Percentiles rank a stretch among this genome's conserved stretches.
phyloP scores from a whole-genome alignment of 192 early-diverging fungal species.

The Mortierella hygrophila region DNA sequence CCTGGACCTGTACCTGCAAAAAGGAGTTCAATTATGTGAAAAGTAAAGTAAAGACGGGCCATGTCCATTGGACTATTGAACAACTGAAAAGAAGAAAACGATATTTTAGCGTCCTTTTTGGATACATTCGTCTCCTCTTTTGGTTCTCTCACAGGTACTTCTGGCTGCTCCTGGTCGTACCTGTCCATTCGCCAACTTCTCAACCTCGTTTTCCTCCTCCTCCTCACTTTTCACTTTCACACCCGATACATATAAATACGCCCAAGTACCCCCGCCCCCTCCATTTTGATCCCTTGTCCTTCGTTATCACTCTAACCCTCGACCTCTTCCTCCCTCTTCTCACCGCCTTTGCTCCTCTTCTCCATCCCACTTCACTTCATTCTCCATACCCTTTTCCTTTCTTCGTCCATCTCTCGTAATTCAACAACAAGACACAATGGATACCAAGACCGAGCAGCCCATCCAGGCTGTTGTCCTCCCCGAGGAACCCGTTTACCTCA shows the following conservation, averaged over 20 bases:
- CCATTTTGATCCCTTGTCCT: conserved; percentile 8
- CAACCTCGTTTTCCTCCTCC: neutral
- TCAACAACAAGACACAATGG: neutral
- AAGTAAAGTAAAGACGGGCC: neutral
- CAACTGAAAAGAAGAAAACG: neutral
- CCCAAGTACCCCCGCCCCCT: neutral
- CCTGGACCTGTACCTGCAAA: neutral
- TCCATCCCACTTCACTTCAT: neutral
- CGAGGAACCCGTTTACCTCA: conserved; percentile 10
- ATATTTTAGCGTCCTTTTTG: neutral
- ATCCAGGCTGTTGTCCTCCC: conserved; percentile 13
- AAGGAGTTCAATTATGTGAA: neutral
- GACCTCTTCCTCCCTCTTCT: neutral
- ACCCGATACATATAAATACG: neutral
- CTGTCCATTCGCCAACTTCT: too few relatives aligned
- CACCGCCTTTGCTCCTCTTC: neutral
- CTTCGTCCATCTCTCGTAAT: neutral
- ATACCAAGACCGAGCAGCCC: conserved; percentile 18
- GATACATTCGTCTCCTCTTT: neutral
- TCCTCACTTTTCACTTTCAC: neutral
- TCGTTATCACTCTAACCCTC: conserved; percentile 1
- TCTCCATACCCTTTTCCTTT: neutral
- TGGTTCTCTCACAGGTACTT: neutral
- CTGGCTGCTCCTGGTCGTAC: neutral
- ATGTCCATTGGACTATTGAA: neutral